phyloP scores from a whole-genome alignment of 345 rosid species.

The Aquilaria sinensis region DNA sequence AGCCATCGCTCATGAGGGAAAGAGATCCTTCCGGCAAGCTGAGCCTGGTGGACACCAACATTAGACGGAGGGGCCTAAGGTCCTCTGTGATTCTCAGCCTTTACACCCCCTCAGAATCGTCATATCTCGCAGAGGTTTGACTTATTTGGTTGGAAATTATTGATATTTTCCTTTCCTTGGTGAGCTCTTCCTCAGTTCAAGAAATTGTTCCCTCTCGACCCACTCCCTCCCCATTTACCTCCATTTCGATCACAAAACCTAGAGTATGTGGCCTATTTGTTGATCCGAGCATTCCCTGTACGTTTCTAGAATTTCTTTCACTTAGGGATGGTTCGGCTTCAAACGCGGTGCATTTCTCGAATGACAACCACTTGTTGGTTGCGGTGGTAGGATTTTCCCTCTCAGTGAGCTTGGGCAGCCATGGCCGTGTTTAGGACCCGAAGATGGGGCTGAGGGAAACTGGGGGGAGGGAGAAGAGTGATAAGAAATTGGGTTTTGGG shows the following conservation, averaged over 20 bases:
- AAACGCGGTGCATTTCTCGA: slow-evolving; percentile 11
- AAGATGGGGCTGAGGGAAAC: slow-evolving; percentile 24
- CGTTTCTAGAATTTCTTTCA: slow-evolving; percentile 37
- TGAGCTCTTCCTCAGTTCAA: slow-evolving; percentile 4
- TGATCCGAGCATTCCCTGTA: slow-evolving; percentile 36
- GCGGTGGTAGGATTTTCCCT: slow-evolving; percentile 21
- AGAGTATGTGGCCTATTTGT: slow-evolving; percentile 57
- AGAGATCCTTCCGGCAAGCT: too few relatives aligned
- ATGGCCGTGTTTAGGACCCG: slow-evolving; percentile 19
- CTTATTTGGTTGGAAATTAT: too few relatives aligned
- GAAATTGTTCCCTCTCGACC: slow-evolving; percentile 14
- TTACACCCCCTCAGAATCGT: too few relatives aligned
- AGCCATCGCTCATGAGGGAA: too few relatives aligned
- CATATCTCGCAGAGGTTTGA: too few relatives aligned
- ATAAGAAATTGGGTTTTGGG: slow-evolving; percentile 7
- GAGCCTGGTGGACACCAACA: too few relatives aligned
- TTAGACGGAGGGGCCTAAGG: too few relatives aligned
- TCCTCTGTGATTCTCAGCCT: too few relatives aligned
- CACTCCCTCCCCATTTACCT: slow-evolving; percentile 6
- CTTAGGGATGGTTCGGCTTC: slow-evolving; percentile 13
- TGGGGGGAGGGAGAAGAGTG: slow-evolving; percentile 16
- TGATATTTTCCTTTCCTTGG: too few relatives aligned
- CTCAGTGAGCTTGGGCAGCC: slow-evolving; percentile 49
- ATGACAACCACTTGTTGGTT: slow-evolving; percentile 9
- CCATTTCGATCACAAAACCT: slow-evolving; percentile 17